These are phyloP conservation scores for Epichloe scottii DNA, from an alignment of 2,329 filamentous ascomycete species.

Conservation along the genomic window DNA sequence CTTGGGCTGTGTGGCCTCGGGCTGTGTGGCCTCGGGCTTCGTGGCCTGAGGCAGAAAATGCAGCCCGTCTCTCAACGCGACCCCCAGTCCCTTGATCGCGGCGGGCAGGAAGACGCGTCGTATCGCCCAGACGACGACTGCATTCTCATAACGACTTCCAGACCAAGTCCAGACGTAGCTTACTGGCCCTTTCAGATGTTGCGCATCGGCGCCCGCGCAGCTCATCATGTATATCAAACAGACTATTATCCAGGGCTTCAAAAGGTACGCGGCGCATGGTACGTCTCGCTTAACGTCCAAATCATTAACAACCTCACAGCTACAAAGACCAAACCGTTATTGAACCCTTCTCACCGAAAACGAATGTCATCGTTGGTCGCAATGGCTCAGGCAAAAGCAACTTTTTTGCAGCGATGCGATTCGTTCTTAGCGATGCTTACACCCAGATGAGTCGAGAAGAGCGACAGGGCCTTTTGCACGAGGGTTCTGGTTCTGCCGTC, in stretches of 20 bases:
- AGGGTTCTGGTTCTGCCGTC: slow-evolving; percentile 92
- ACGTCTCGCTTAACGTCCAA: background rate
- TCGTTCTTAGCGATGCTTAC: slow-evolving; percentile 96
- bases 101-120: slow-evolving; percentile 5
- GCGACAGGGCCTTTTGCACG: slow-evolving; percentile 89
- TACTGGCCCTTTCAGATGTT: slow-evolving; percentile 18
- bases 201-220: slow-evolving; percentile 26
- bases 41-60: slow-evolving; percentile 5
- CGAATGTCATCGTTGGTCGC: slow-evolving; percentile 96
- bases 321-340: slow-evolving; percentile 99
- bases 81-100: background rate
- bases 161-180: slow-evolving; percentile 11
- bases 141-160: background rate
- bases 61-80: slow-evolving; percentile 5
- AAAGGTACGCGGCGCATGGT: slow-evolving; percentile 51
- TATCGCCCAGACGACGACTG: background rate
- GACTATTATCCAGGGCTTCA: slow-evolving; percentile 99
- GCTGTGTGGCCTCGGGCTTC: too few species aligned
- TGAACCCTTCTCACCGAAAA: slow-evolving; percentile 92
- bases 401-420: slow-evolving; percentile 97
- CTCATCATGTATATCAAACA: slow-evolving; percentile 93
- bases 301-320: slow-evolving; percentile 34
- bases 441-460: slow-evolving; percentile 93
- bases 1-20: too few species aligned
- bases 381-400: slow-evolving; percentile 99